Conservation (phyloP, 345 rosid species). For the Hibiscus tridactylites region DNA sequence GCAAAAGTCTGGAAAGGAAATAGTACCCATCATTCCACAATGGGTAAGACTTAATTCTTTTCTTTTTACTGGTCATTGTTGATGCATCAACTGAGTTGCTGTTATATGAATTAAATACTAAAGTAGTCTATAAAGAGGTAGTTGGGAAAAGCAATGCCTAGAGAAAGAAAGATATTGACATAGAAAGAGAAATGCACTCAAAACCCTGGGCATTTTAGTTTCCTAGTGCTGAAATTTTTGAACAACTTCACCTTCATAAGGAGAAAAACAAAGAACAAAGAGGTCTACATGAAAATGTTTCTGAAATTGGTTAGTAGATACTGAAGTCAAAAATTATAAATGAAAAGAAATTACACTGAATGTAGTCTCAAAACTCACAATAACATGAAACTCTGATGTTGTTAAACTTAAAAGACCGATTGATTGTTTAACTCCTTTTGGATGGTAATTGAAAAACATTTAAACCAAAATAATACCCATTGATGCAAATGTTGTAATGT, state of each 20-base stretch:
- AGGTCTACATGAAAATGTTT: not conserved
- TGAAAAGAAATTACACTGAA: not conserved
- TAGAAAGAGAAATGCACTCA: not conserved
- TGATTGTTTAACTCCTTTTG: not conserved
- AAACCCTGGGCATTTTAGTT: not conserved
- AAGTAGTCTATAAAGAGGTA: not conserved
- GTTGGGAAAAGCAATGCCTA: not conserved
- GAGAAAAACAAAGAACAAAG: not conserved
- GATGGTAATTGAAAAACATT: not conserved
- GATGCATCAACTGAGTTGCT: not conserved
- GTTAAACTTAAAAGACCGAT: not conserved
- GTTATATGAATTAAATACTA: not conserved
- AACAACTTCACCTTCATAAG: not conserved
- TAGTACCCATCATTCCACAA: constrained; percentile 65
- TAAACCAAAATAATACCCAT: too few species aligned
- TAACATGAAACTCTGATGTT: not conserved
- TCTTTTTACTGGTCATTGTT: not conserved
- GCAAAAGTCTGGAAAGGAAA: constrained; percentile 65
- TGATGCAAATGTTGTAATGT: too few species aligned
- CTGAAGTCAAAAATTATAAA: not conserved
- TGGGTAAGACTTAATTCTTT: constrained; percentile 52
- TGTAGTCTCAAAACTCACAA: not conserved
- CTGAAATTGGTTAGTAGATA: not conserved
- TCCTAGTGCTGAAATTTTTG: not conserved
- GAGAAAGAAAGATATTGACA: too few species aligned